phyloP scores from a whole-genome alignment of 139 green algal species.

The Coelastrella sp. region DNA sequence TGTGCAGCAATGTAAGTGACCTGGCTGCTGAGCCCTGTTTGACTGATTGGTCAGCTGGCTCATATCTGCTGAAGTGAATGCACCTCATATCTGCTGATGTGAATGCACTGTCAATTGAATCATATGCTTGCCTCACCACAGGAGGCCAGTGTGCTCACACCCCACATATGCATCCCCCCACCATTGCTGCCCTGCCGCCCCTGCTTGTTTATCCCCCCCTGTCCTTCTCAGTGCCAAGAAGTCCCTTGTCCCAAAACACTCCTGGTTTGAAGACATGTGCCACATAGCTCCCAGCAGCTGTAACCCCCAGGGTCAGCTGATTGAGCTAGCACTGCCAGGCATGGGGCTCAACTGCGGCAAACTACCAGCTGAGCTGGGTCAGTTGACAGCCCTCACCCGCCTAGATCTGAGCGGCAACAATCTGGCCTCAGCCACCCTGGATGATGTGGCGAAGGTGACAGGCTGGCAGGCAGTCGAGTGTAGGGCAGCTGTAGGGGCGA shows the following conservation, averaged over 20 bases:
- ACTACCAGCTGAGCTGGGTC: not conserved
- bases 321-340: constrained; percentile 5
- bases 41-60: not conserved
- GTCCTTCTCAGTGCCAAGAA: not conserved
- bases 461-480: not conserved
- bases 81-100: too few relatives aligned
- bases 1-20: constrained; percentile 25
- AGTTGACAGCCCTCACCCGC: not conserved
- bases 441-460: constrained; percentile 1
- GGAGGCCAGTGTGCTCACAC: not conserved
- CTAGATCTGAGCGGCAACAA: constrained; percentile 35
- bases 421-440: not conserved
- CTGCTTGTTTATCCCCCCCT: not conserved
- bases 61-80: not conserved
- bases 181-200: not conserved
- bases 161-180: not conserved
- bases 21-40: too few relatives aligned
- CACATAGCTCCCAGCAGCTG: constrained; percentile 29
- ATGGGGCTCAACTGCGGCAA: not conserved
- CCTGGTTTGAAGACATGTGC: constrained; percentile 21
- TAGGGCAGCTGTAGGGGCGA: not conserved
- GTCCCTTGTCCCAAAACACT: not conserved
- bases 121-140: too few relatives aligned
- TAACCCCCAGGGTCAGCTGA: constrained; percentile 4
- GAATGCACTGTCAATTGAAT: too few relatives aligned